phyloP scores from a whole-genome alignment of 1,139 yeast genomes.

The Suhomyces bokatorum region DNA sequence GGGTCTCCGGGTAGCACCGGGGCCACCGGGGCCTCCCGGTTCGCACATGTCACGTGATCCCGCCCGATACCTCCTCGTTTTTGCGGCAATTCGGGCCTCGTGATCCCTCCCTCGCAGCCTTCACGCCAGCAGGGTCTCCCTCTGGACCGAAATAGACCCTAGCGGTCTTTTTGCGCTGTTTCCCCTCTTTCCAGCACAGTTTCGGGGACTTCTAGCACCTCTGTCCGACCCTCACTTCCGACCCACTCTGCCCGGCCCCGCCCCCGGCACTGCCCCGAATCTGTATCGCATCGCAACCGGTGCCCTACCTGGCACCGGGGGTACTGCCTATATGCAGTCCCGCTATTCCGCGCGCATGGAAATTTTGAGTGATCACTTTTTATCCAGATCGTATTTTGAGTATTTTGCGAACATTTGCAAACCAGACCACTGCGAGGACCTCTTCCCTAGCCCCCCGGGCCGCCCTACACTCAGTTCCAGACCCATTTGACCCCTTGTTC shows the following conservation, averaged over 20 bases:
- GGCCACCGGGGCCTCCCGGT: too few species aligned
- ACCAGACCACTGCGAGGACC: not conserved
- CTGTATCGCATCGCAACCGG: not conserved
- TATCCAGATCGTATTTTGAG: conserved; percentile 1
- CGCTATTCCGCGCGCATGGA: conserved; percentile 5
- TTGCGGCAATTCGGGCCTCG: conserved; percentile 2
- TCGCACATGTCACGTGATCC: not conserved
- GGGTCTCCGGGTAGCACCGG: too few species aligned
- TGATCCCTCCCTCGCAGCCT: not conserved
- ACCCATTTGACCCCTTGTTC: not conserved
- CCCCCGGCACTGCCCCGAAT: not conserved
- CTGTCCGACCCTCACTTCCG: not conserved
- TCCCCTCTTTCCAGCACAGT: too few species aligned
- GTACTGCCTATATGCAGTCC: conserved; percentile 5
- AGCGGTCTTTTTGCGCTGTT: too few species aligned
- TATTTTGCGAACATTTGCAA: conserved; percentile 3
- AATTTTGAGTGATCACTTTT: conserved; percentile 15
- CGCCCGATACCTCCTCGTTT: not conserved
- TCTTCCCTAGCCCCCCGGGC: not conserved
- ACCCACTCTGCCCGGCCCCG: not conserved
- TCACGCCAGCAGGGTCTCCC: too few species aligned
- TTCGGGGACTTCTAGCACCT: too few species aligned
- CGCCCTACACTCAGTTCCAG: not conserved
- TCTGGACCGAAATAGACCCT: too few species aligned
- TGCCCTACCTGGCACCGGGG: too few species aligned